Evolutionary conservation across 768 basidiomycete species (phyloP), one percentile per base, ranked within the genome.

Genomic region (Tulasnella sp.): DNA sequence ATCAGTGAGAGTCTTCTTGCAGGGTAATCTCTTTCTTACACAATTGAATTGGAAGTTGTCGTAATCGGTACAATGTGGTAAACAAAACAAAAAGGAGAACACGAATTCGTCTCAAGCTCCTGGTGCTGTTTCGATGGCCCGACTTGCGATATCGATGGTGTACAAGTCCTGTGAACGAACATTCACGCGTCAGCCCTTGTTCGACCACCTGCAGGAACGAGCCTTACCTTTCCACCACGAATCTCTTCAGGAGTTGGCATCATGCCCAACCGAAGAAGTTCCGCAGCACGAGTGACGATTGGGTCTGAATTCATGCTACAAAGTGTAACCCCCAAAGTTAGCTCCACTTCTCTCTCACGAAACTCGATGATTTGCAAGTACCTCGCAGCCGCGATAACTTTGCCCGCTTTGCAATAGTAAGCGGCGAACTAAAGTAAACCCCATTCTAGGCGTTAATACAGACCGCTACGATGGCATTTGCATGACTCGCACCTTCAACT

Each of bases 181-280:
- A 27, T 27, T 68, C 62, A 36, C 62, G 62, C 16, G 62, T 68
- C 62, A 68, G 62, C 34, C 27, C 27, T 18, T 68, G 27, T 24
- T 52, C 0, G 52, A n/a, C 0, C 52, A 27, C 19, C 73, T 24
- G 42, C 6, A 8, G 34, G 27, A 73, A 18, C 18, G 27, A 18
- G 31, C 44, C 44, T 79, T 86, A 93, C 93, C 89, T 92, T 93
- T 76, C 94, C 95, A 46, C 84, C 89, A 84, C 87, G 90, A 83
- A 98, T 85, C 83, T 95, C 93, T 10, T 90, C 87, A 7, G 91
- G 87, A 6, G 91, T 88, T 12, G 94, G 95, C 94, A 97, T 96
- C 81, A 92, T 86, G 18, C 90, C 92, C 48, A 96, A 85, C 73
- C 93, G 88, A 81, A 97, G 84, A 40, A 98, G 86, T 85, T 96